These are phyloP conservation scores for Brettanomyces bruxellensis DNA, from an alignment of 805 yeast genomes.

Conservation along the genomic window DNA sequence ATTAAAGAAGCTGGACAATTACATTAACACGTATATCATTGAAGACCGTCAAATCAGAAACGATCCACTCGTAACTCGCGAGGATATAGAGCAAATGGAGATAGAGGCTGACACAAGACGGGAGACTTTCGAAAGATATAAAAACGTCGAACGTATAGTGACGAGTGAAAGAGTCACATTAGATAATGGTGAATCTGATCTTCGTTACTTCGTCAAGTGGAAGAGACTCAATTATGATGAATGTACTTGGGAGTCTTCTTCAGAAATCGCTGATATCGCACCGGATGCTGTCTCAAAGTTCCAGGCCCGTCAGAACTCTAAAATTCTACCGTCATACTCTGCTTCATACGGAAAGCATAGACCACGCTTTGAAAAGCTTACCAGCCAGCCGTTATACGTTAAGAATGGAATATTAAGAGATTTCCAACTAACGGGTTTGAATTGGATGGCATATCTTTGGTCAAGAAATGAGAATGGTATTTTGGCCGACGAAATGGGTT, in stretches of 20 bases:
- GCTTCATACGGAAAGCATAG: slow-evolving; percentile 67
- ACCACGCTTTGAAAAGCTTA: slow-evolving; percentile 83
- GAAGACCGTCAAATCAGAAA: slow-evolving; percentile 66
- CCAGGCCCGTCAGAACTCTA: slow-evolving; percentile 73
- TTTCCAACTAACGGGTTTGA: slow-evolving; percentile 94
- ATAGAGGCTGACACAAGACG: slow-evolving; percentile 77
- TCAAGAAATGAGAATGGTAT: slow-evolving; percentile 96
- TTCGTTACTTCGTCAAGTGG: slow-evolving; percentile 91
- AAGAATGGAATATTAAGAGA: slow-evolving; percentile 90
- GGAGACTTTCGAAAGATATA: slow-evolving; percentile 78
- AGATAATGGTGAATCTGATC: slow-evolving; percentile 55
- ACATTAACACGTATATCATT: slow-evolving; percentile 68
- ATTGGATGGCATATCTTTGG: slow-evolving; percentile 99
- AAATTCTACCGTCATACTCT: slow-evolving; percentile 73
- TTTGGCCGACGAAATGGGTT: slow-evolving; percentile 97
- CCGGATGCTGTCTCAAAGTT: slow-evolving; percentile 78
- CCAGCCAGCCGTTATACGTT: slow-evolving; percentile 79
- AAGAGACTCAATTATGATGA: slow-evolving; percentile 87
- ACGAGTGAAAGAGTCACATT: slow-evolving; percentile 64
- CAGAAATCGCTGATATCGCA: slow-evolving; percentile 72
- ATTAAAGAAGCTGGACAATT: slow-evolving; percentile 79
- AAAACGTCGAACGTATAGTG: slow-evolving; percentile 82
- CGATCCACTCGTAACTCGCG: slow-evolving; percentile 79
- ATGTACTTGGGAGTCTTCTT: slow-evolving; percentile 95
- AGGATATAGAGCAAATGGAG: slow-evolving; percentile 90